Conservation (phyloP, 441 rosid genomes). For the Dalechampia spathulata region DNA sequence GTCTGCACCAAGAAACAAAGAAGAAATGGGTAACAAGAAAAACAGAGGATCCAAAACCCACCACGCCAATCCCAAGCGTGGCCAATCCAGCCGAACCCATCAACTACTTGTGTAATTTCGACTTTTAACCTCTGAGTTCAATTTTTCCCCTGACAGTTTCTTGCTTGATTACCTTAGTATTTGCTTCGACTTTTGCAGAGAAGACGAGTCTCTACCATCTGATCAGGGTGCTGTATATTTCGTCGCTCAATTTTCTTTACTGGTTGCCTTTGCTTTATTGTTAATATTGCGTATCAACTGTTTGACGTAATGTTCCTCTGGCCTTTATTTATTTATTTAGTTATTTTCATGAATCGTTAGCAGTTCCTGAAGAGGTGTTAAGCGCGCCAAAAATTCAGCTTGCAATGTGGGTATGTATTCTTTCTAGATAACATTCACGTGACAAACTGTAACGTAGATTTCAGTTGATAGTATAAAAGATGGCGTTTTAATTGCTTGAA, state of each 20-base stretch:
- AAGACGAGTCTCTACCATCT: slow-evolving; percentile 73
- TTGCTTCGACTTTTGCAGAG: slow-evolving; percentile 41
- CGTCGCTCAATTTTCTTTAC: neutral
- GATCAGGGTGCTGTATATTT: slow-evolving; percentile 47
- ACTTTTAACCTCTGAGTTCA: neutral
- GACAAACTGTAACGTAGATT: neutral
- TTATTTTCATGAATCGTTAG: neutral
- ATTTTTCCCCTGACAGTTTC: neutral
- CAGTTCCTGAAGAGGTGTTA: slow-evolving; percentile 47
- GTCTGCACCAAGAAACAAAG: too few relatives aligned
- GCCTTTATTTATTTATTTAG: neutral
- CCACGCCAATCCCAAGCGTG: slow-evolving; percentile 40
- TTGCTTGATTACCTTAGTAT: neutral
- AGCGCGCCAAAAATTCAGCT: slow-evolving; percentile 61
- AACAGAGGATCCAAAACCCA: slow-evolving; percentile 43
- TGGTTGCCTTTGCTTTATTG: neutral
- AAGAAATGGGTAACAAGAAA: slow-evolving; percentile 62
- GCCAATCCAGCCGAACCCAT: slow-evolving; percentile 52
- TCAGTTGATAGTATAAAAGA: too few relatives aligned
- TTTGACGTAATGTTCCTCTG: slow-evolving; percentile 19
- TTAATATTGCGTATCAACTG: slow-evolving; percentile 6
- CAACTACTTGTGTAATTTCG: slow-evolving; percentile 29
- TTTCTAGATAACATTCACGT: neutral
- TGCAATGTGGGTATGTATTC: slow-evolving; percentile 91
- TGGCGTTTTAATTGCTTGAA: neutral